Evolutionary conservation across 2,329 filamentous ascomycete species (phyloP), one percentile per base, ranked within the genome.

Genomic region (Didymella pinodella): DNA sequence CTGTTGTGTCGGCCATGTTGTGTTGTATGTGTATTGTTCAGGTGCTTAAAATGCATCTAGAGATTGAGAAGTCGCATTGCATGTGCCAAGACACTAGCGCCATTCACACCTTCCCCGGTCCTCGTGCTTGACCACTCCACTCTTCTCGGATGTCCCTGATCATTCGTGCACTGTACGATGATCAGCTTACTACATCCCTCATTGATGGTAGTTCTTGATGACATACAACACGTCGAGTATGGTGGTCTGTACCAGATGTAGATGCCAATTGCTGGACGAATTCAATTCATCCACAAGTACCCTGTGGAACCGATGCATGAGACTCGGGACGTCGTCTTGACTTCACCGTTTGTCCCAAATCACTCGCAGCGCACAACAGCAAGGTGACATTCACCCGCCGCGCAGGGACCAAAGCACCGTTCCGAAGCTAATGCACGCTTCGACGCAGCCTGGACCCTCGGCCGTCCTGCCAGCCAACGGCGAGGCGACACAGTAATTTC

Each of bases 1-100:
- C 63, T 41, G 48, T 52, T 54, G 54, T 51, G 57, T 68, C 61
- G 61, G 64, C 62, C 68, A 71, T 72, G 59, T 53, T 67, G 59
- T 11, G 14, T 40, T 63, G 44, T 58, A 32, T 54, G 32, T 25
- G 36, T 20, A 11, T 20, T 11, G 36, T 7, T 20, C 3, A 16
- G 4, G 36, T 40, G 45, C 29, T 45, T 10, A 44, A 38, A 31
- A 29, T 22, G 22, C 20, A 20, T 36, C 50, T 18, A 28, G 7
- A 55, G 26, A 29, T 36, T n/a, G 36, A 40, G 36, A 18, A 40
- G n/a, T 40, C n/a, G 36, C 36, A 40, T 48, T 59, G 51, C 51
- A 47, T 41, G 43, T 16, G 57, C 57, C 57, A 59, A 59, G 57
- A 29, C 29, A 32, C 54, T 59, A 59, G 50, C 45, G 56, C 32